Base-by-base conservation (phyloP, 257 asterid genomes). In the Rauvolfia tetraphylla region DNA sequence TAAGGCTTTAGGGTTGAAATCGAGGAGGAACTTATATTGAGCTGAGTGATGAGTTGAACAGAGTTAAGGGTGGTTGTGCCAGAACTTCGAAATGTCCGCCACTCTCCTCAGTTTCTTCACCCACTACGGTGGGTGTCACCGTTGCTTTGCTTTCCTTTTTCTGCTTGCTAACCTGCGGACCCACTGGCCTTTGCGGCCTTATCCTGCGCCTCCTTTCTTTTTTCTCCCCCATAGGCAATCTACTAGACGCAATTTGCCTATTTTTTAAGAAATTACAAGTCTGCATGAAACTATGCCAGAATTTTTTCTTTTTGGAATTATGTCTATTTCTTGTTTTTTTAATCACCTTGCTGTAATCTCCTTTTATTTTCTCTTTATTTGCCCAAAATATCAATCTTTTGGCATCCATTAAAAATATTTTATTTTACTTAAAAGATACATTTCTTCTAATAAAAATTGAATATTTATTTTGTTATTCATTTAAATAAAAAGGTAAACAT, bases 81-180 rank as follows among this genome's bases (percentile, higher is more conserved):
- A 13, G 68, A 5, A 70, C 96, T 75, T 88, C 68, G 96, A 69
- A 81, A 82, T 79, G 57, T 89, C 89, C 98, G 96, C 92, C 96
- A 31, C 72, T 48, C 73, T 62, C 91, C 62, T 86, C 87, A 78
- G 78, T 87, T 85, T 87, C 90, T 86, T 77, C 97, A 84, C 91
- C 92, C 86, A 75, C 85, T 51, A 12, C 70, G 20, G 39, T 33
- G 8, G 2, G 23, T 5, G 20, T 49, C 56, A 14, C 56, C 56
- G 56, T 36, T 42, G 12, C 67, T 29, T 9, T 12, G 58, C 8
- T 73, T 77, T 75, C 33, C 68, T 14, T 48, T 33, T 49, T 46
- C 69, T 6, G 34, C 1, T 25, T 63, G 65, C 80, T 75, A 71
- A 39, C 71, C 11, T 65, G 74, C 84, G n/a, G 34, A n/a, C 69